Conservation (phyloP, 1,284 basidiomycete species). For the Rhodotorula glutinis region DNA sequence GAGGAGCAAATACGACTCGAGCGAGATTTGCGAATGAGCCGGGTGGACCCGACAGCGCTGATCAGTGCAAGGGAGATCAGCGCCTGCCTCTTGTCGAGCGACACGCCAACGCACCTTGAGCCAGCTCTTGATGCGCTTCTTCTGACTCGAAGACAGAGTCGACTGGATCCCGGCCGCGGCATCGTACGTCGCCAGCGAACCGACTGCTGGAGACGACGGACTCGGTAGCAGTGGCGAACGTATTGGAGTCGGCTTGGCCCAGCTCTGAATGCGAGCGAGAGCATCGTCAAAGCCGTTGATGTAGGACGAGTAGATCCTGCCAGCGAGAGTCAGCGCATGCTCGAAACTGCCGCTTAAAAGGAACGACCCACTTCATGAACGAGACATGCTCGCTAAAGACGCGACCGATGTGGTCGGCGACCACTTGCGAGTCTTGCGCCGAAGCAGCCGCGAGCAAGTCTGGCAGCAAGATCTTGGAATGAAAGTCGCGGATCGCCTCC, state of each 20-base stretch:
- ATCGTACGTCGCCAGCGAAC: slow-evolving; percentile 14
- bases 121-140: slow-evolving; percentile 79
- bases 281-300: slow-evolving; percentile 95
- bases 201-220: slow-evolving; percentile 48
- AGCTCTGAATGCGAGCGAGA: slow-evolving; percentile 75
- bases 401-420: slow-evolving; percentile 77
- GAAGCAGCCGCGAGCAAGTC: slow-evolving; percentile 61
- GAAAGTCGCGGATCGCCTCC: slow-evolving; percentile 87
- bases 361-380: slow-evolving; percentile 67
- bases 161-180: slow-evolving; percentile 14
- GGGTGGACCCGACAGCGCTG: slow-evolving; percentile 54
- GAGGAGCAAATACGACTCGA: slow-evolving; percentile 90
- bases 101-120: slow-evolving; percentile 56
- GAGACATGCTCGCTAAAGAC: slow-evolving; percentile 87
- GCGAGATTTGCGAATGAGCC: slow-evolving; percentile 89
- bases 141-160: slow-evolving; percentile 58
- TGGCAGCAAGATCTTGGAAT: slow-evolving; percentile 85
- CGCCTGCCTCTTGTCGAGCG: too few relatives aligned
- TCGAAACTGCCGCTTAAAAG: slow-evolving; percentile 45
- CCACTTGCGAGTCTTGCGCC: slow-evolving; percentile 60
- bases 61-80: too few relatives aligned
- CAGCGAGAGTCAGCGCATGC: neutral
- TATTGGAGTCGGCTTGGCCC: slow-evolving; percentile 52
- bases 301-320: slow-evolving; percentile 79
- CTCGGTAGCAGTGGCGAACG: slow-evolving; percentile 48